These are phyloP conservation scores for Penicillium sp. DNA, from an alignment of 2,329 filamentous ascomycete genomes.

Conservation along the genomic window DNA sequence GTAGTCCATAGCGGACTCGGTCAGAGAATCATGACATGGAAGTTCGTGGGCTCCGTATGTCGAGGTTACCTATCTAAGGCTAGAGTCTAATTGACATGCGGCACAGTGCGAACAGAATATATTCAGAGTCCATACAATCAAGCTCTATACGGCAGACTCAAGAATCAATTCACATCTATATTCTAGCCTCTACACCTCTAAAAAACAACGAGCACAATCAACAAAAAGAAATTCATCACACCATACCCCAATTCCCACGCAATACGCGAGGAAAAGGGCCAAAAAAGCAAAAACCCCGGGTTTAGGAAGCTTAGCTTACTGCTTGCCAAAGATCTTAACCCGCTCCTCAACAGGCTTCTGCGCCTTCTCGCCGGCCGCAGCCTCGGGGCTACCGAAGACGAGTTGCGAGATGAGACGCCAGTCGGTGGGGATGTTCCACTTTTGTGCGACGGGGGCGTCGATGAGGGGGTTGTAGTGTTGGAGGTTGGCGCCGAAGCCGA, in stretches of 20 bases:
- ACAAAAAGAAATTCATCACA: slow-evolving; percentile 13
- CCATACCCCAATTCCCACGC: background rate
- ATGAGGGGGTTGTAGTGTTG: slow-evolving; percentile 93
- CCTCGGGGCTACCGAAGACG: slow-evolving; percentile 70
- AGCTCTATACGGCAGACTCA: too few relatives aligned
- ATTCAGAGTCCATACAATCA: too few relatives aligned
- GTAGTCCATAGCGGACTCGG: too few relatives aligned
- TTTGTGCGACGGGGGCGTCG: slow-evolving; percentile 67
- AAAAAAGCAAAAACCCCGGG: background rate
- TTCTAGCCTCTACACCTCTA: background rate
- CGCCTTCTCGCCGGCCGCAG: slow-evolving; percentile 62
- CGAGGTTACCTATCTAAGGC: too few relatives aligned
- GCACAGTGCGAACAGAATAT: too few relatives aligned
- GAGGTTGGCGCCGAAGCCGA: slow-evolving; percentile 83
- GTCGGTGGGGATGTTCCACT: slow-evolving; percentile 69
- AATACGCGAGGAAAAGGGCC: background rate
- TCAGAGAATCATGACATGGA: too few relatives aligned
- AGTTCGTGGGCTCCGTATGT: too few relatives aligned
- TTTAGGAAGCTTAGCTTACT: slow-evolving; percentile 9
- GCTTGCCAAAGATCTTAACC: slow-evolving; percentile 62
- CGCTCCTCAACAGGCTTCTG: slow-evolving; percentile 67
- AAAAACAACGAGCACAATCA: background rate
- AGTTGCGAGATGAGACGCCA: slow-evolving; percentile 84
- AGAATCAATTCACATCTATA: background rate
- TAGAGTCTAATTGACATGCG: too few relatives aligned